phyloP scores from a whole-genome alignment of 2,329 filamentous ascomycete species.

The Monilinia vaccinii-corymbosi region DNA sequence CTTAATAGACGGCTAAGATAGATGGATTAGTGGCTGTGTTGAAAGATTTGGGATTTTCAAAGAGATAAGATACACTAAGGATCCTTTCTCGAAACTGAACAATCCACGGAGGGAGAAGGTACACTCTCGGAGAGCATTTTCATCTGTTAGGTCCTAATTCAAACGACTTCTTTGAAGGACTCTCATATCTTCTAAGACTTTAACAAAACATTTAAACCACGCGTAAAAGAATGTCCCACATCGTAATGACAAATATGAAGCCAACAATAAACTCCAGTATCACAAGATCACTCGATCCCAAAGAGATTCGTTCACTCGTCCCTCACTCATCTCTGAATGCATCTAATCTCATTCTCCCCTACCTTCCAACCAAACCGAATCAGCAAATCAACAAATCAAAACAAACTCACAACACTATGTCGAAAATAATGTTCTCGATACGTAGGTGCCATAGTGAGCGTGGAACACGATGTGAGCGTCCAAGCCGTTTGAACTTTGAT shows the following conservation, averaged over 20 bases:
- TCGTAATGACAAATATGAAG: not conserved
- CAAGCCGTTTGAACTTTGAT: not conserved
- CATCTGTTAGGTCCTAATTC: not conserved
- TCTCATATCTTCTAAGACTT: not conserved
- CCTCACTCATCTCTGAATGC: not conserved
- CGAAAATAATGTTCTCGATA: conserved; percentile 5
- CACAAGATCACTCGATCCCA: not conserved
- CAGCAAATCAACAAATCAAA: not conserved
- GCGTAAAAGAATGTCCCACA: not conserved
- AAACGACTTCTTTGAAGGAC: not conserved
- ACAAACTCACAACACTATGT: not conserved
- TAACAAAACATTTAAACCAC: not conserved
- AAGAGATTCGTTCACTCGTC: not conserved
- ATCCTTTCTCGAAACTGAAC: no score
- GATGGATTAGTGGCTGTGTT: not conserved
- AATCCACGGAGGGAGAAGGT: not conserved
- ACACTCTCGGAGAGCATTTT: not conserved
- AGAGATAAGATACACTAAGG: not conserved
- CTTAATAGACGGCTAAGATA: not conserved
- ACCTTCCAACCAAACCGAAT: not conserved
- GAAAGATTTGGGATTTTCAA: accelerated
- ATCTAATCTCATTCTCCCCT: not conserved
- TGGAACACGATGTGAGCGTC: not conserved
- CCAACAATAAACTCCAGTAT: not conserved
- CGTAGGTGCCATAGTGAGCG: not conserved